Conservation (phyloP, 177 flowering plant genomes). For the Tripterygium wilfordii region DNA sequence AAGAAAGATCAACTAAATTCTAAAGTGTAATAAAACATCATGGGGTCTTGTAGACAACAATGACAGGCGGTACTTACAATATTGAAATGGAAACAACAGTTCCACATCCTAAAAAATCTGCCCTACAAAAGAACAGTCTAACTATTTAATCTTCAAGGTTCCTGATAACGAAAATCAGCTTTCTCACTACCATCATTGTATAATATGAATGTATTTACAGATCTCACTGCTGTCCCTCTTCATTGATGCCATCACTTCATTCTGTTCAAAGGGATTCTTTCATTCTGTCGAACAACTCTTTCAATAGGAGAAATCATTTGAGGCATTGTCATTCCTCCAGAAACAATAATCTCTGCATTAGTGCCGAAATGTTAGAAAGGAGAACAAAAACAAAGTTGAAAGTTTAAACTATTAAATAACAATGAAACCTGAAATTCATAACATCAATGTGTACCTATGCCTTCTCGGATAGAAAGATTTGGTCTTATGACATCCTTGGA, state of each 20-base stretch:
- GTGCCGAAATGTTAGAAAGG: not conserved
- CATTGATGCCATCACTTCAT: constrained; percentile 13
- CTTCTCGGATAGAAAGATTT: constrained; percentile 87
- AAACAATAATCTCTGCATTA: constrained; percentile 80
- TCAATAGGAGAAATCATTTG: constrained; percentile 58
- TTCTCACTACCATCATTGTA: too few species aligned
- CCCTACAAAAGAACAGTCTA: too few species aligned
- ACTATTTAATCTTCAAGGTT: too few species aligned
- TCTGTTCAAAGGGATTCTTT: constrained; percentile 58
- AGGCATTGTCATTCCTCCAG: constrained; percentile 99
- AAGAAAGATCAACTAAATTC: too few species aligned
- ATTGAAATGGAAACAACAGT: too few species aligned
- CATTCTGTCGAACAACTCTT: constrained; percentile 41
- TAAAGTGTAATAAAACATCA: too few species aligned
- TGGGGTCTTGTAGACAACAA: too few species aligned
- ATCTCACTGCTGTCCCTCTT: not conserved
- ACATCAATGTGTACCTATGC: constrained; percentile 57
- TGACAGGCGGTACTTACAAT: too few species aligned
- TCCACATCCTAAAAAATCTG: too few species aligned
- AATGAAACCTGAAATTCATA: not conserved
- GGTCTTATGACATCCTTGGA: constrained; percentile 86
- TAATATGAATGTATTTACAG: not conserved
- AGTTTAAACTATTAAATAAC: not conserved
- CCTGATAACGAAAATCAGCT: too few species aligned
- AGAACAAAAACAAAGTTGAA: not conserved